phyloP scores from a whole-genome alignment of 1,139 yeast species.

The Ashbya aceris region DNA sequence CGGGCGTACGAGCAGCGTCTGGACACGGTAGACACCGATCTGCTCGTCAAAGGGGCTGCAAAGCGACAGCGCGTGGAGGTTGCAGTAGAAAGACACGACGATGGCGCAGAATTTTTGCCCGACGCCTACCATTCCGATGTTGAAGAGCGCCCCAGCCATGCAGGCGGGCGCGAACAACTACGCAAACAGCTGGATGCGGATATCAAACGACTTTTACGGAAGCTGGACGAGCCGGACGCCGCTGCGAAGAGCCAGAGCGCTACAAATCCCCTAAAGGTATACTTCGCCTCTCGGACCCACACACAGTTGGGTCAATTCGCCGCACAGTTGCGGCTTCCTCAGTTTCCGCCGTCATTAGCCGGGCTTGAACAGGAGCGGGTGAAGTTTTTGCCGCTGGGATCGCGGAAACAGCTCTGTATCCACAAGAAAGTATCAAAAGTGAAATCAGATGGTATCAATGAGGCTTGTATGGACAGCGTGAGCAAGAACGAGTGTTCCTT shows the following conservation, averaged over 20 bases:
- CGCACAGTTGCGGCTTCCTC: constrained; percentile 55
- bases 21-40: constrained; percentile 18
- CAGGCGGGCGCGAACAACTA: constrained; percentile 11
- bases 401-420: constrained; percentile 80
- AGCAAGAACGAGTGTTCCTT: constrained; percentile 46
- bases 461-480: constrained; percentile 72
- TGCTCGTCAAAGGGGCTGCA: constrained; percentile 9
- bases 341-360: constrained; percentile 53
- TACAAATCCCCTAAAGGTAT: constrained; percentile 43
- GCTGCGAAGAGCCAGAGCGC: constrained; percentile 7
- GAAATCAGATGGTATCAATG: constrained; percentile 56
- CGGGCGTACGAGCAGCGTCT: constrained; percentile 35
- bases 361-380: constrained; percentile 36
- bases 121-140: constrained; percentile 30
- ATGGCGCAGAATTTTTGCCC: constrained; percentile 12
- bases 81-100: constrained; percentile 4
- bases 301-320: constrained; percentile 82
- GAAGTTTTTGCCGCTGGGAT: constrained; percentile 63
- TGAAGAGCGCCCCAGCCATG: constrained; percentile 15
- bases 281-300: constrained; percentile 81
- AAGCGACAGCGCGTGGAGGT: constrained; percentile 9
- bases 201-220: constrained; percentile 36
- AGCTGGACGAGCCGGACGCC: constrained; percentile 29
- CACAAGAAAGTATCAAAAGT: constrained; percentile 49
- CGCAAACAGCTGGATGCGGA: constrained; percentile 36